Base-by-base conservation (phyloP, 306 rosid genomes). In the Cicer chorassanicum region DNA sequence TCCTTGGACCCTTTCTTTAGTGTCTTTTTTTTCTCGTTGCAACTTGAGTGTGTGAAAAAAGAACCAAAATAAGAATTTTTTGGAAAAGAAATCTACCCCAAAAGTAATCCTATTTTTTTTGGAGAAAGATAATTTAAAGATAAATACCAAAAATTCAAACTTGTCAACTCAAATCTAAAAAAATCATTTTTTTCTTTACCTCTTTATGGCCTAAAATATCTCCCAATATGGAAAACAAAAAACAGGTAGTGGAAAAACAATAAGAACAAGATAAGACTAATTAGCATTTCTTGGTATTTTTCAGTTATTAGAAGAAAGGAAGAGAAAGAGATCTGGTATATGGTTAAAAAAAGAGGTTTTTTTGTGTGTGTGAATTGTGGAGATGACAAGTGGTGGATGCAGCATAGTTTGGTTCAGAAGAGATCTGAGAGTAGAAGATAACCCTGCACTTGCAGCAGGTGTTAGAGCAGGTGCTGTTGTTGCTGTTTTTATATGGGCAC, bases 381-480 rank as follows among this genome's bases (percentile, higher is more conserved):
- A 80, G 84, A 92, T 92, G 97, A 85, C 98, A 81, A 84, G 93
- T 64, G 95, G 97, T 40, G 97, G 99, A 19, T 90, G 99, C 80
- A 95, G 96, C 80, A 91, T 95, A 83, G 98, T 95, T 36, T 95
- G 99, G 99, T 92, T 95, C 88, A 95, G 99, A 77, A 90, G 99
- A 79, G 99, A 95, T 90, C 96, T 95, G 86, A 92, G 99, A 77
- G 75, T 95, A 1, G 99, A 92, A 66, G 99, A 95, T 83, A 95
- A 95, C 66, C 95, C 99, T 29, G 99, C 99, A 36, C 80, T 95
- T 7, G 85, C 88, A 0, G 99, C 99, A 46, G 99, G 93, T 50
- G 97, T 95, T 6, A 85, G 99, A 86, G 88, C 92, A 12, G 99
- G 99, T 6, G 90, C 92, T 29, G 96, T 92, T 16, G 80, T 95